Evolutionary conservation across 352 stramenopile species (phyloP).

Genomic region (Thraustochytrium sp.): DNA sequence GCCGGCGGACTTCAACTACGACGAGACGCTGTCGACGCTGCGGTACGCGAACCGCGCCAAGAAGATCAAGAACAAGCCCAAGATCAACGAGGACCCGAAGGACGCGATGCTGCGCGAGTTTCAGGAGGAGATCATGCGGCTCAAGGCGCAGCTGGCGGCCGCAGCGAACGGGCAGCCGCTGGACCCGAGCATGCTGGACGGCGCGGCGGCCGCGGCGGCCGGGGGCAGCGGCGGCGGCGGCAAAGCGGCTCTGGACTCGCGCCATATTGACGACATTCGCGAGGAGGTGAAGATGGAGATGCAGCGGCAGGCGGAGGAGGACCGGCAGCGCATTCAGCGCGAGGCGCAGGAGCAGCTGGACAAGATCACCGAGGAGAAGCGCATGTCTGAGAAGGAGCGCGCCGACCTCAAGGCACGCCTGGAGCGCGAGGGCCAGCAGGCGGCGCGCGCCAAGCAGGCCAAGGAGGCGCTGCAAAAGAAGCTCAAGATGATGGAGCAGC

Average conservation of each 20-base stretch:
- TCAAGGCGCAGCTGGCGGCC: slow-evolving; percentile 68
- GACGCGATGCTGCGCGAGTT: slow-evolving; percentile 95
- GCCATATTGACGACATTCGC: slow-evolving; percentile 55
- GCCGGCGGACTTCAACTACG: slow-evolving; percentile 95
- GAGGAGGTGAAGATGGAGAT: slow-evolving; percentile 72
- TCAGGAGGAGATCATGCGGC: slow-evolving; percentile 87
- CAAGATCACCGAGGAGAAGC: slow-evolving; percentile 55
- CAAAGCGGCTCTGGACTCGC: background rate
- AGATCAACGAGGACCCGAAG: slow-evolving; percentile 97
- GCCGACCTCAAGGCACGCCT: slow-evolving; percentile 73
- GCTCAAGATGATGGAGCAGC: slow-evolving; percentile 80
- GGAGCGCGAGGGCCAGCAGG: slow-evolving; percentile 66
- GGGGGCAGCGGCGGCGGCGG: background rate
- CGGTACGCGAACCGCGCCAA: slow-evolving; percentile 98
- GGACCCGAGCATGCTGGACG: background rate
- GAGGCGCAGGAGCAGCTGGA: slow-evolving; percentile 70
- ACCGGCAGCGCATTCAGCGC: slow-evolving; percentile 67
- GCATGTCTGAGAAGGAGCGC: slow-evolving; percentile 74
- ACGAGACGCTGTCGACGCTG: slow-evolving; percentile 96
- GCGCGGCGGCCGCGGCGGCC: background rate
- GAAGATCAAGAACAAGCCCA: slow-evolving; percentile 98
- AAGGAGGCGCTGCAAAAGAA: slow-evolving; percentile 71
- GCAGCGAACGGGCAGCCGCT: background rate
- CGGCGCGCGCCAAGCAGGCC: slow-evolving; percentile 59
- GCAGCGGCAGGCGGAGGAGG: slow-evolving; percentile 63